Percentiles rank a stretch among this genome's conserved stretches.
phyloP scores from a whole-genome alignment of 2,329 filamentous ascomycete genomes.

The Leptographium flavum region DNA sequence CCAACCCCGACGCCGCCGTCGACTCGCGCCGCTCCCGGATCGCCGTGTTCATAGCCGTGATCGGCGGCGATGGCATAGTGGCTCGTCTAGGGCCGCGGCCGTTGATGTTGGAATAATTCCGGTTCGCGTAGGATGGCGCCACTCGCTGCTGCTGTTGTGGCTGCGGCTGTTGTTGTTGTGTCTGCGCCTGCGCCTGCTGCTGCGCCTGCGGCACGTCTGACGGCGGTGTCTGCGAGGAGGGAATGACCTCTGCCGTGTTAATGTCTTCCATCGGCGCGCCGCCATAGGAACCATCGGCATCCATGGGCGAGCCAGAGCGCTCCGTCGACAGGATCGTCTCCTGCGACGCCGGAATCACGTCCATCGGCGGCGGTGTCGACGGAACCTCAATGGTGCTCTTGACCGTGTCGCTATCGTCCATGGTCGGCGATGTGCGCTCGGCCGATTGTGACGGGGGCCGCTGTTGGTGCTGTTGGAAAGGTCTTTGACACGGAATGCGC shows the following conservation, averaged over 20 bases:
- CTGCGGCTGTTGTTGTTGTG: background rate
- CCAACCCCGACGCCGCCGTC: constrained; percentile 1
- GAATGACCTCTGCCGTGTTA: constrained; percentile 28
- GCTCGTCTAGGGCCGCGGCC: constrained; percentile 27
- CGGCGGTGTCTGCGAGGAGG: constrained; percentile 43
- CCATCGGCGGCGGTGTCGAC: constrained; percentile 19
- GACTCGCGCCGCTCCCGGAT: constrained; percentile 12
- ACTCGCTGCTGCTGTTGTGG: background rate
- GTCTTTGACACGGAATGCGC: background rate
- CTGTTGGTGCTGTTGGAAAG: too few species aligned
- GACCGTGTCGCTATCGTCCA: background rate
- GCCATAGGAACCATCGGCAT: constrained; percentile 33
- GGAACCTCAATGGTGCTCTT: constrained; percentile 18
- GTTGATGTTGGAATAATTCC: constrained; percentile 16
- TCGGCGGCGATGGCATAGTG: constrained; percentile 38
- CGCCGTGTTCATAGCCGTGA: constrained; percentile 24
- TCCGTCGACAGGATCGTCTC: constrained; percentile 45
- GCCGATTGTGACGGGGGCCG: background rate
- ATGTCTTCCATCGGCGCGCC: constrained; percentile 35
- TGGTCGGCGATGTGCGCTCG: background rate
- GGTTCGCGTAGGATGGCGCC: too few species aligned
- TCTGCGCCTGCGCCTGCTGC: background rate
- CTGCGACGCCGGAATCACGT: constrained; percentile 27
- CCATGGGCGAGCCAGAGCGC: constrained; percentile 36
- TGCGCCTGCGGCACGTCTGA: constrained; percentile 38